Conservation (phyloP, 2,329 filamentous ascomycete genomes). For the Eutypa lata region DNA sequence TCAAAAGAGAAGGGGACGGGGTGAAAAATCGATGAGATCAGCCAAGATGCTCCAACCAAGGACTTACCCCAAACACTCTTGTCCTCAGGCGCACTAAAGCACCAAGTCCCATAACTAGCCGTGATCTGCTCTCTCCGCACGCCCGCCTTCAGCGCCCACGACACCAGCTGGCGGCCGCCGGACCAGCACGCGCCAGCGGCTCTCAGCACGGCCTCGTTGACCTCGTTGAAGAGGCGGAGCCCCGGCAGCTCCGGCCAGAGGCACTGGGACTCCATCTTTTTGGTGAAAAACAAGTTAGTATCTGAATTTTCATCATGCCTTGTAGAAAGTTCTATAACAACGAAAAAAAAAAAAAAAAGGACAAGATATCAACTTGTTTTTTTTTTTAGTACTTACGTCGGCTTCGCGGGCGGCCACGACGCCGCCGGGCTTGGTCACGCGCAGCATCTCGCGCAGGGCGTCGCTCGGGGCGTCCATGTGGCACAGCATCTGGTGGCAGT, state of each 20-base stretch:
- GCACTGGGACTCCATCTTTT: no score
- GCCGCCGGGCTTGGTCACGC: constrained; percentile 51
- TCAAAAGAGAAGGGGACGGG: no score
- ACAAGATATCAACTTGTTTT: no score
- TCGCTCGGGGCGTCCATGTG: constrained; percentile 50
- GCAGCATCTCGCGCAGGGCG: constrained; percentile 51
- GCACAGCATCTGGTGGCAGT: constrained; percentile 55
- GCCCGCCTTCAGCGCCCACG: constrained; percentile 26
- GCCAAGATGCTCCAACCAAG: no score
- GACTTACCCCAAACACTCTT: constrained; percentile 20
- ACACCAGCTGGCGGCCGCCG: constrained; percentile 23
- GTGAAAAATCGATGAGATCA: no score
- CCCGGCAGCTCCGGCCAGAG: constrained; percentile 26
- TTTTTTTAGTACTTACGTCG: constrained; percentile 8
- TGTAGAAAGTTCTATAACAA: no score
- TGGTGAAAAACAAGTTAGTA: no score
- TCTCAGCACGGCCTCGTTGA: constrained; percentile 13
- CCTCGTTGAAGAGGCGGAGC: constrained; percentile 22
- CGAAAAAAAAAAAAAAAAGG: no score
- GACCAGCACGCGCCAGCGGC: constrained; percentile 16
- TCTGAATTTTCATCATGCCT: no score
- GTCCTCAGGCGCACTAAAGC: constrained; percentile 13
- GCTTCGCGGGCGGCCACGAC: constrained; percentile 35
- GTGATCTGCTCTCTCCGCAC: constrained; percentile 7
- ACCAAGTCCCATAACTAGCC: constrained; percentile 16